A percentile compares a stretch with the other conserved stretches of the same genome.
Evolutionary conservation across 2,329 filamentous ascomycete genomes (phyloP).

Genomic region (Scedosporium aurantiacum): DNA sequence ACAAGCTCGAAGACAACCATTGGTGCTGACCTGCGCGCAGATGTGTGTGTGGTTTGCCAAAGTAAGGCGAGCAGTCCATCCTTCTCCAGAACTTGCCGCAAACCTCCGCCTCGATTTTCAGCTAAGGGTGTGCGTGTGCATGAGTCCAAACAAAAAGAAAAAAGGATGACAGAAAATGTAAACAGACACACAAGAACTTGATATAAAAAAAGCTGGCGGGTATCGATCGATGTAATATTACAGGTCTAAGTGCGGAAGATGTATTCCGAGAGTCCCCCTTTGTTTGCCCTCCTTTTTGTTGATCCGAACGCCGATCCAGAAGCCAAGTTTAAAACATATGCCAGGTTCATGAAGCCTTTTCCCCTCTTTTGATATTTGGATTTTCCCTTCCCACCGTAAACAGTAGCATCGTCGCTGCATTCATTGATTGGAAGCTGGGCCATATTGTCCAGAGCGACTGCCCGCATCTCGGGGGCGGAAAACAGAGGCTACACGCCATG

Average conservation of each 20-base stretch:
- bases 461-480: not conserved
- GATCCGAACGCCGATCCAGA: not conserved
- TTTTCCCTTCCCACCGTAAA: not conserved
- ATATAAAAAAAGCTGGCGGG: not conserved
- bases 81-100: not conserved
- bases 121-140: not conserved
- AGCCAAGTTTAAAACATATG: not conserved
- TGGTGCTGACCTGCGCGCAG: not conserved
- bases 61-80: not conserved
- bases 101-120: not conserved
- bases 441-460: too few relatives aligned
- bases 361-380: not conserved
- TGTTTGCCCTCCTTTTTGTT: not conserved
- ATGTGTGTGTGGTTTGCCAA: not conserved
- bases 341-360: not conserved
- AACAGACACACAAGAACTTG: too few relatives aligned
- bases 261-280: not conserved
- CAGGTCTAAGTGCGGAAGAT: not conserved
- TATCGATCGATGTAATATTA: slow-evolving; percentile 2
- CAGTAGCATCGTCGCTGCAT: not conserved
- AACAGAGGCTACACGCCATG: not conserved
- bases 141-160: not conserved
- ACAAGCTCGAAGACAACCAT: not conserved
- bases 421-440: too few relatives aligned
- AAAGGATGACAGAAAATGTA: not conserved